Conservation (phyloP, 2,329 filamentous ascomycete genomes). For the Monilinia vaccinii-corymbosi region DNA sequence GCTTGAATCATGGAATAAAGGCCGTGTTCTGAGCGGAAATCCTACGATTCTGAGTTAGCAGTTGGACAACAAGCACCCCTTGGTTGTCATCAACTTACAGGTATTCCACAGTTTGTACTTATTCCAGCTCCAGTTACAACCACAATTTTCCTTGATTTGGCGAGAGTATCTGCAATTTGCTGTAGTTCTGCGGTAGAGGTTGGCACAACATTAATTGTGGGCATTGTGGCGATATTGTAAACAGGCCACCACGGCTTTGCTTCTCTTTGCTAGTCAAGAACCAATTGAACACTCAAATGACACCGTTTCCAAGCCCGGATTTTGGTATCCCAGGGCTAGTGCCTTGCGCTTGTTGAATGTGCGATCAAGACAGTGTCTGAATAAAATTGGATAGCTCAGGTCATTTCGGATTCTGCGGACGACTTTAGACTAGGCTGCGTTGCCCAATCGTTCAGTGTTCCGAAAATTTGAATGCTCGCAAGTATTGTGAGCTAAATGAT, state of each 20-base stretch:
- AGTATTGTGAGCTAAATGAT: neutral
- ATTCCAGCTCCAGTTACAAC: constrained; percentile 66
- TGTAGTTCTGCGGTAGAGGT: constrained; percentile 38
- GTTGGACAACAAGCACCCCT: constrained; percentile 9
- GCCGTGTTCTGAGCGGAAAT: constrained; percentile 64
- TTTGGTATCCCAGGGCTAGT: neutral
- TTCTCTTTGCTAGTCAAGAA: neutral
- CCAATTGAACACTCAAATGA: neutral
- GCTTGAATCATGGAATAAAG: constrained; percentile 64
- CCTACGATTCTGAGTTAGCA: constrained; percentile 35
- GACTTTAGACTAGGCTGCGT: neutral
- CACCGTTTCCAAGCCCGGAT: neutral
- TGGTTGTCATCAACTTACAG: constrained; percentile 39
- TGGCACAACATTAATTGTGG: constrained; percentile 26
- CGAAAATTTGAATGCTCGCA: neutral
- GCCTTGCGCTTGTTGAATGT: neutral
- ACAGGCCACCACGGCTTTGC: neutral
- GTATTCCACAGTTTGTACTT: constrained; percentile 68
- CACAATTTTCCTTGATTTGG: constrained; percentile 59
- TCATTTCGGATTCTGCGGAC: neutral
- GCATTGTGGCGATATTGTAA: constrained; percentile 20
- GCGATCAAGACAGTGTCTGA: neutral
- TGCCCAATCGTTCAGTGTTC: neutral
- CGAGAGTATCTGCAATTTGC: constrained; percentile 53
- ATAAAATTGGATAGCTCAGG: neutral